Evolutionary conservation across 2,329 filamentous ascomycete species (phyloP), one percentile per base, ranked within the genome.

Genomic region (Stachybotrys elegans): DNA sequence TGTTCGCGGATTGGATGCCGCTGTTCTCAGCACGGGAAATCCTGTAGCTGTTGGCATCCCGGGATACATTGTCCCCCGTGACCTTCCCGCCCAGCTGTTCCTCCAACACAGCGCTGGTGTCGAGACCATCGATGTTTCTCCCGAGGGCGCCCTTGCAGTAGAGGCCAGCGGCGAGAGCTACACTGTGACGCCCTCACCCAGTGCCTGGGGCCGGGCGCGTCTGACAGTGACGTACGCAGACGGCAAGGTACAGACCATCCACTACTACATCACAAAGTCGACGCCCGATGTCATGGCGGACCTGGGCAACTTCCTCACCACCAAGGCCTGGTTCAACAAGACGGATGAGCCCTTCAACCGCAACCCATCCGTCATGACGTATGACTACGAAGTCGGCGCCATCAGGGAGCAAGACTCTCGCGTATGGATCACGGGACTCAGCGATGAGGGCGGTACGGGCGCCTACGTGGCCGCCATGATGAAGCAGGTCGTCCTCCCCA

Each of bases 401-500:
- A 65, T 68, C 20, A 70, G 76, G 4, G 57, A 61, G 22, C 72
- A 75, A 41, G 71, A 76, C 25, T 45, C 64, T 1, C 68, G 79
- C 1, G 76, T 71, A 6, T 82, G 78, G 78, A 72, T 82, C 5
- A 70, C 78, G 1, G 79, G 79, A 0, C 64, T 83, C 1, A 80
- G 76, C 44, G 78, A 82, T 45, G 79, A 83, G 58, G 78, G 67
- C 1, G 79, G 79, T 1, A 73, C 74, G 0, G 77, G 77, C 1
- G 71, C 76, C 0, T 81, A 72, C 48, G 67, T 81, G 1, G 75
- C 78, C 0, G 72, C 75, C 0, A 61, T 70, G 2, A 70, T 78
- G 61, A 82, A 83, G 58, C 73, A 79, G 45, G 66, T 68, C 2
- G 56, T 71, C 6, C 73, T 74, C 25, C 77, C 78, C 0, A 58